These are phyloP conservation scores for Fusarium longipes DNA, from an alignment of 2,329 filamentous ascomycete genomes.

Conservation along the genomic window DNA sequence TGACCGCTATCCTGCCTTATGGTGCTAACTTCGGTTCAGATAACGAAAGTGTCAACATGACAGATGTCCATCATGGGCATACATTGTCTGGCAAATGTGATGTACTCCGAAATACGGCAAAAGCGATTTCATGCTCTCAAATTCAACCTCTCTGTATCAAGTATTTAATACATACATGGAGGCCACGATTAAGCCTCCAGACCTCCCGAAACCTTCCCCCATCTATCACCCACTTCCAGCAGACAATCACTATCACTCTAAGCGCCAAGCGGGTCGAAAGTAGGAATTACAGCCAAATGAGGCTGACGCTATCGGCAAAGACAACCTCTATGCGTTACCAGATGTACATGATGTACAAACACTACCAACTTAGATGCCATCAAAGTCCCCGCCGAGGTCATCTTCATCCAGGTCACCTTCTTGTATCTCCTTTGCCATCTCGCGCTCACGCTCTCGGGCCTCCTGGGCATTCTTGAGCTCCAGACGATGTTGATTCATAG, in stretches of 20 bases:
- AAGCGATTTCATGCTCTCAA: slow-evolving; percentile 25
- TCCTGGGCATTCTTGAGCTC: slow-evolving; percentile 99
- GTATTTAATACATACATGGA: slow-evolving; percentile 46
- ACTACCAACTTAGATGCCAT: slow-evolving; percentile 78
- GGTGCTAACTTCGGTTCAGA: background rate
- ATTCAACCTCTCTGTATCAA: slow-evolving; percentile 22
- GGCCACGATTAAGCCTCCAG: slow-evolving; percentile 25
- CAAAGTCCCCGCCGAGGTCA: slow-evolving; percentile 94
- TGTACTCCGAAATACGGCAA: background rate
- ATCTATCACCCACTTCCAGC: slow-evolving; percentile 34
- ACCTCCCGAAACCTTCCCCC: slow-evolving; percentile 6
- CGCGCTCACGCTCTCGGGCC: slow-evolving; percentile 93
- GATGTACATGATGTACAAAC: slow-evolving; percentile 25
- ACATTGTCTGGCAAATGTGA: background rate
- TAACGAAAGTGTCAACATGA: background rate
- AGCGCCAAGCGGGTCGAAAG: slow-evolving; percentile 33
- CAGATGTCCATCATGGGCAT: background rate
- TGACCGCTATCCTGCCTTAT: too few species aligned
- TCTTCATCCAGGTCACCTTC: slow-evolving; percentile 97
- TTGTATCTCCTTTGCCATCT: slow-evolving; percentile 98
- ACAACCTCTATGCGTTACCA: slow-evolving; percentile 17
- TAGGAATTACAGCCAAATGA: slow-evolving; percentile 36
- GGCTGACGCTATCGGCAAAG: slow-evolving; percentile 12
- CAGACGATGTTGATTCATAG: slow-evolving; percentile 98
- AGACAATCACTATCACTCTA: slow-evolving; percentile 27